Evolutionary conservation across 148 eudicot genomes (phyloP).

Genomic region (Silene latifolia): DNA sequence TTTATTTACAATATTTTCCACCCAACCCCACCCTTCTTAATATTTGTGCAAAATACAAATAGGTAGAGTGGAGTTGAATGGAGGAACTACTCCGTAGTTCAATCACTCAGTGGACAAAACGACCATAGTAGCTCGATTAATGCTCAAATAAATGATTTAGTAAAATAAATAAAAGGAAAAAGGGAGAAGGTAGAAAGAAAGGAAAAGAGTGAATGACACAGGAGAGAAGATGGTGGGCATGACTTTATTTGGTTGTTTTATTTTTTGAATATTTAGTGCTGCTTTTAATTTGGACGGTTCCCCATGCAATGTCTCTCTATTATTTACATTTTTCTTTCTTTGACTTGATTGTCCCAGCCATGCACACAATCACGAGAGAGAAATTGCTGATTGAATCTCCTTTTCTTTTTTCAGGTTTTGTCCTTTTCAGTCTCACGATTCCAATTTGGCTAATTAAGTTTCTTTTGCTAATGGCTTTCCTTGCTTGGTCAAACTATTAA

Average conservation of each 20-base stretch:
- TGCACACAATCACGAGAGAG: constrained; percentile 10
- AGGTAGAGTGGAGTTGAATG: too few relatives aligned
- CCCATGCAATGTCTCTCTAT: constrained; percentile 14
- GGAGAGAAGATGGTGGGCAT: constrained; percentile 19
- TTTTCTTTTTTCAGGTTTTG: constrained; percentile 18
- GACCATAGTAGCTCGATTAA: too few relatives aligned
- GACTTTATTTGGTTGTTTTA: not conserved
- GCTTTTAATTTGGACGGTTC: constrained; percentile 20
- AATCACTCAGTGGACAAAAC: too few relatives aligned
- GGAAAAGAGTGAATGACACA: constrained; percentile 29
- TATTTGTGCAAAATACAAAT: too few relatives aligned
- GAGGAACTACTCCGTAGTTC: too few relatives aligned
- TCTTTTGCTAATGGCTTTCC: not conserved
- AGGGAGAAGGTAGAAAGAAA: constrained; percentile 18
- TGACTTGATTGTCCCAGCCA: constrained; percentile 28
- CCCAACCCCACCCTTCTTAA: too few relatives aligned
- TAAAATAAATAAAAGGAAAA: not conserved
- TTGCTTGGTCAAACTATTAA: constrained; percentile 13
- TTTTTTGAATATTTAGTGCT: not conserved
- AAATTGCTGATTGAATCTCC: constrained; percentile 9
- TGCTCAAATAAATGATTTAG: not conserved
- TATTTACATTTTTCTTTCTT: constrained; percentile 14
- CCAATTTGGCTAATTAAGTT: not conserved
- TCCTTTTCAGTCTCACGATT: constrained; percentile 8
- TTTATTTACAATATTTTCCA: too few relatives aligned